These are phyloP conservation scores for Candida montana DNA, from an alignment of 805 yeast genomes.

Conservation along the genomic window DNA sequence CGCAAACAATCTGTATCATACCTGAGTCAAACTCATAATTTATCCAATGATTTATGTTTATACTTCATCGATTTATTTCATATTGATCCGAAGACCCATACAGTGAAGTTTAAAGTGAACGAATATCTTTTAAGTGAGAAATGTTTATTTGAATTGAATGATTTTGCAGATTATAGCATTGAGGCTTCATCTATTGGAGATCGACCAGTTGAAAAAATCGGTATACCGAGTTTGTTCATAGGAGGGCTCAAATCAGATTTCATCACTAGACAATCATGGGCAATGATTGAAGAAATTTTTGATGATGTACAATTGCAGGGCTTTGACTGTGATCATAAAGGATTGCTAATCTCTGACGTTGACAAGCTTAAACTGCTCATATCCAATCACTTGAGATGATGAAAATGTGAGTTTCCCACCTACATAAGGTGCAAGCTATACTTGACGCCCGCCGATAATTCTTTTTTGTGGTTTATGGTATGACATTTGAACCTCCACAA, in stretches of 20 bases:
- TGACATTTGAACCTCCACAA: no score
- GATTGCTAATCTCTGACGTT: slow-evolving; percentile 1
- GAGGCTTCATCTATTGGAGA: not conserved
- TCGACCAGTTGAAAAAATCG: not conserved
- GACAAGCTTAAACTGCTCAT: slow-evolving; percentile 1
- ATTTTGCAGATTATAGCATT: slow-evolving; percentile 20
- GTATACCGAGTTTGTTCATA: slow-evolving; percentile 32
- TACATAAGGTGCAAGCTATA: no score
- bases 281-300: slow-evolving; percentile 3
- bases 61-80: slow-evolving; percentile 17
- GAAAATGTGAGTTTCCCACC: no score
- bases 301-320: not conserved
- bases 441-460: no score
- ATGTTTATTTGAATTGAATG: slow-evolving; percentile 20
- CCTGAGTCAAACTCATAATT: slow-evolving; percentile 8
- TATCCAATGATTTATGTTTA: slow-evolving; percentile 6
- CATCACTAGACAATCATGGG: slow-evolving; percentile 28
- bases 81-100: slow-evolving; percentile 10
- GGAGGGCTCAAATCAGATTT: slow-evolving; percentile 39
- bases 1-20: slow-evolving; percentile 3
- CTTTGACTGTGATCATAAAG: slow-evolving; percentile 7
- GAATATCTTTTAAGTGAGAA: slow-evolving; percentile 15
- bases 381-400: not conserved
- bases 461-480: no score
- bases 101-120: slow-evolving; percentile 22